Evolutionary conservation across 805 yeast species (phyloP), one percentile per base, ranked within the genome.

Genomic region (Ogataea trehaloabstinens): DNA sequence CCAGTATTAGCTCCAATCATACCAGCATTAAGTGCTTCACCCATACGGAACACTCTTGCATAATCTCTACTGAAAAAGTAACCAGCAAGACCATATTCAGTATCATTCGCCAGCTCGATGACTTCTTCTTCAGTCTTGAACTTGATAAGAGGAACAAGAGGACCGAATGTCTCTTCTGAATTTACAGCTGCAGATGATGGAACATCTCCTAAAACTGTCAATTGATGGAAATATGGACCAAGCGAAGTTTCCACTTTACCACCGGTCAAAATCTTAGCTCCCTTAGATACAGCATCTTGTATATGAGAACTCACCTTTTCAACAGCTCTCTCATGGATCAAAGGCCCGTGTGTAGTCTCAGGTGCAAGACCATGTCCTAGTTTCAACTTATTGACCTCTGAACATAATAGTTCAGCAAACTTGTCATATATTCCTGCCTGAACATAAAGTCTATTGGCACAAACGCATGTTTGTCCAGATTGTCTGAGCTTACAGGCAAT

Each of bases 1-100:
- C 93, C 93, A 8, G 88, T 77, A 63, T 86, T 86, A 41, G 78
- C 80, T 29, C 93, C 93, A 37, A 86, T 74, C 95, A 86, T 86
- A 34, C 95, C 95, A 20, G 73, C 78, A 48, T 86, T 78, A 37
- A 86, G 67, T 19, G 69, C 76, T 61, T 83, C 89, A 22, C 85
- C 80, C 6, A 82, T 76, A 39, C 73, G 67, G 61, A 80, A 71
- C 6, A 81, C 67, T 34, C 80, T 70, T 34, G 67, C 56, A 40
- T 78, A 58, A 58, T 82, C 74, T 37, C 67, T 58, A 16, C 89
- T 73, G 66, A 59, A 85, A 60, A 86, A 74, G 58, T 86, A 86
- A 12, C 86, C 86, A 2, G 93, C 91, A 37, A 85, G 71, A 15
- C 95, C 95, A 29, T 78, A 85, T 10, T 75, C 79, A 7, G 81